phyloP scores from a whole-genome alignment of 495 filamentous ascomycete genomes.

The Cryomyces minteri region DNA sequence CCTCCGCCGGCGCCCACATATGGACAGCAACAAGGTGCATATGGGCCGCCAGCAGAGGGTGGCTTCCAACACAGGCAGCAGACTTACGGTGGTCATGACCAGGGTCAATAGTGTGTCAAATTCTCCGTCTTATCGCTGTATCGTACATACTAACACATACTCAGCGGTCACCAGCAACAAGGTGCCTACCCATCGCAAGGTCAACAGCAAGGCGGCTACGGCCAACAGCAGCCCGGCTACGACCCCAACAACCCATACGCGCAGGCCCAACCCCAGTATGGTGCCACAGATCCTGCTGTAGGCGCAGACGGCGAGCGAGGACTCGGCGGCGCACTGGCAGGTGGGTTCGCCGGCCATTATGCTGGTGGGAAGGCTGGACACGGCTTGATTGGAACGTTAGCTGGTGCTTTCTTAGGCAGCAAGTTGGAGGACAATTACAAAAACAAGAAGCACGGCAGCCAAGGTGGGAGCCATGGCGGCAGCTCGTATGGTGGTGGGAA shows the following conservation, averaged over 20 bases:
- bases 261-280: slow-evolving; percentile 7
- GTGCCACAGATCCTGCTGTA: slow-evolving; percentile 11
- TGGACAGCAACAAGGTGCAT: slow-evolving; percentile 20
- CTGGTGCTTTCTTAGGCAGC: slow-evolving; percentile 18
- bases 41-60: slow-evolving; percentile 27
- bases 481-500: neutral
- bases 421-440: slow-evolving; percentile 22
- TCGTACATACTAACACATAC: neutral
- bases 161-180: neutral
- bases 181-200: slow-evolving; percentile 3
- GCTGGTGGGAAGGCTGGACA: slow-evolving; percentile 20
- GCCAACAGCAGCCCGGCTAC: slow-evolving; percentile 9
- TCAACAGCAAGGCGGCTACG: slow-evolving; percentile 11
- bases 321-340: slow-evolving; percentile 17
- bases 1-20: slow-evolving; percentile 6
- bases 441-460: slow-evolving; percentile 12
- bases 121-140: neutral
- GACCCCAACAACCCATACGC: slow-evolving; percentile 13
- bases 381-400: slow-evolving; percentile 16
- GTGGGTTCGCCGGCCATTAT: slow-evolving; percentile 16
- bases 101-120: neutral
- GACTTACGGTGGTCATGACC: neutral
- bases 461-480: neutral
- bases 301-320: slow-evolving; percentile 19
- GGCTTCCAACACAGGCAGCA: slow-evolving; percentile 23